Evolutionary conservation across 2,329 filamentous ascomycete species (phyloP).

Genomic region (Colletotrichum costaricense): DNA sequence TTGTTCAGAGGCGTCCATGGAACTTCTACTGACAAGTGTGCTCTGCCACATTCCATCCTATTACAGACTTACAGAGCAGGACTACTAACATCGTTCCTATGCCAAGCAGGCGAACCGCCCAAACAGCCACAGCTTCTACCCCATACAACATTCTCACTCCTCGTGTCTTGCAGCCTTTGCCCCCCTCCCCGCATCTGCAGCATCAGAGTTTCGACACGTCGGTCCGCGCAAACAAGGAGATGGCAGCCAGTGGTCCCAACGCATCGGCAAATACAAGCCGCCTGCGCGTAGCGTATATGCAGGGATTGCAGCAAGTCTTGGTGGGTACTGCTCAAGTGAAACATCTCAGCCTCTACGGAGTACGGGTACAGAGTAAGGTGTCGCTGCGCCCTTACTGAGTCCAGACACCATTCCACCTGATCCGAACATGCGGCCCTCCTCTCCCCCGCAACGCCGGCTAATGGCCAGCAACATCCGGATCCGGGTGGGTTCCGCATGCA

Average conservation of each 20-base stretch:
- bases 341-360: slow-evolving; percentile 12
- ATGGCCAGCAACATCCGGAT: slow-evolving; percentile 15
- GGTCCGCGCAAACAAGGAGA: slow-evolving; percentile 9
- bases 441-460: slow-evolving; percentile 3
- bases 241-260: background rate
- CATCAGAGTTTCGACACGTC: slow-evolving; percentile 17
- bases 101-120: background rate
- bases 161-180: background rate
- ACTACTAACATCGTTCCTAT: background rate
- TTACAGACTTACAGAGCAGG: background rate
- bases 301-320: slow-evolving; percentile 15
- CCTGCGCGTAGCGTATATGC: slow-evolving; percentile 13
- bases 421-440: slow-evolving; percentile 15
- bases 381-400: background rate
- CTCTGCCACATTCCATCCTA: background rate
- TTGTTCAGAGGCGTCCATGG: background rate
- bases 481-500: slow-evolving; percentile 16
- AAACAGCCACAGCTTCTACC: no score
- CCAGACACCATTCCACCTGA: slow-evolving; percentile 12
- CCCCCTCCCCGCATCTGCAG: slow-evolving; percentile 8
- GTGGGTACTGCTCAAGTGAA: slow-evolving; percentile 18
- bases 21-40: background rate
- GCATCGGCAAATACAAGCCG: slow-evolving; percentile 15
- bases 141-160: background rate
- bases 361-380: background rate